These are phyloP conservation scores for Fusarium sp. DNA, from an alignment of 2,329 filamentous ascomycete genomes.

Conservation along the genomic window DNA sequence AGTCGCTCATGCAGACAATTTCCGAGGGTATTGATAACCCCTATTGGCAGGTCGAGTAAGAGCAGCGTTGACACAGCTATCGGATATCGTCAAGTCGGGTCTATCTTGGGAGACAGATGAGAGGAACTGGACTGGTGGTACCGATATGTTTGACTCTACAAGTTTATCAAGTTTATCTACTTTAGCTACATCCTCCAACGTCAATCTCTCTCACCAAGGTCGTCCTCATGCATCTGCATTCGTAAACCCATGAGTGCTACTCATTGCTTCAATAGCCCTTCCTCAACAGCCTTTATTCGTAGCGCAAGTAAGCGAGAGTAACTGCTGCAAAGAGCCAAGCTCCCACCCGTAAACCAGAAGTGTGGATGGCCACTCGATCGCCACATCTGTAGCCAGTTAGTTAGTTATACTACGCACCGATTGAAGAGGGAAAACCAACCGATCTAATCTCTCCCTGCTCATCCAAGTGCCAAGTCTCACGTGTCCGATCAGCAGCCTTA, in stretches of 20 bases:
- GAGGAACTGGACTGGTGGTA: too few relatives aligned
- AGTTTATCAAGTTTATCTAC: too few relatives aligned
- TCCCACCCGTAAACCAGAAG: conserved; percentile 28
- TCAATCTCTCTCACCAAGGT: too few relatives aligned
- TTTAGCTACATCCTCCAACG: too few relatives aligned
- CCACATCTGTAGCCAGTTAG: conserved; percentile 27
- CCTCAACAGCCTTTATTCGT: conserved; percentile 24
- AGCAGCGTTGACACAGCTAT: too few relatives aligned
- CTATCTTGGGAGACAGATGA: too few relatives aligned
- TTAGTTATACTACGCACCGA: too few relatives aligned
- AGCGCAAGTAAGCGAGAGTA: conserved; percentile 20
- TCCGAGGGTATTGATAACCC: not conserved
- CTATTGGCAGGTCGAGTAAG: not conserved
- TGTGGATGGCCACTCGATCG: conserved; percentile 18
- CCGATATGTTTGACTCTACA: too few relatives aligned
- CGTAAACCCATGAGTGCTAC: too few relatives aligned
- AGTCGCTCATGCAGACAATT: not conserved
- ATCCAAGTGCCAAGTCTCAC: conserved; percentile 18
- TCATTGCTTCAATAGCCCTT: conserved; percentile 2
- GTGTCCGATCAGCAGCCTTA: conserved; percentile 43
- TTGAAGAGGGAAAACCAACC: conserved; percentile 7
- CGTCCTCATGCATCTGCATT: too few relatives aligned
- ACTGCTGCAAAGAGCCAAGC: conserved; percentile 13
- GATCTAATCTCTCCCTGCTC: conserved; percentile 19
- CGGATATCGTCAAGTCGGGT: too few relatives aligned